phyloP scores from a whole-genome alignment of 2,329 filamentous ascomycete species.

The Neophaeococcomyces aloes region DNA sequence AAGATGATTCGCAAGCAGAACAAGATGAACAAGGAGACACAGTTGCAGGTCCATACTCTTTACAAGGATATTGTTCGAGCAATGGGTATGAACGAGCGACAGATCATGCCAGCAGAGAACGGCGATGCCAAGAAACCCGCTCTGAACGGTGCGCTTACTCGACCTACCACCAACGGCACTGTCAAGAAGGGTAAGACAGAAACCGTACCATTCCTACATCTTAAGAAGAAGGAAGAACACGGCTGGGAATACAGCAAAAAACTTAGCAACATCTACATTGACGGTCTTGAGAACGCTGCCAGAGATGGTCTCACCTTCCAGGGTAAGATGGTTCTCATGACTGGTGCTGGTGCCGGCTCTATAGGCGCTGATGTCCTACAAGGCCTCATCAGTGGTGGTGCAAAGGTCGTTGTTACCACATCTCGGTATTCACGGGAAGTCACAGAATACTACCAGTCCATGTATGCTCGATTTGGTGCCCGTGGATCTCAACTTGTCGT shows the following conservation, averaged over 20 bases:
- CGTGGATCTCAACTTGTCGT: constrained; percentile 94
- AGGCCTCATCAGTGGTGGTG: constrained; percentile 89
- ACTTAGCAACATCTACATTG: constrained; percentile 83
- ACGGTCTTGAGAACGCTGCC: constrained; percentile 82
- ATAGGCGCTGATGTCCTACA: constrained; percentile 96
- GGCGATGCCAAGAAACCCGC: constrained; percentile 49
- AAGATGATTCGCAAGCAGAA: constrained; percentile 98
- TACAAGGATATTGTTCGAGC: constrained; percentile 93
- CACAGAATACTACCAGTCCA: constrained; percentile 97
- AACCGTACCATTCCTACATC: constrained; percentile 92
- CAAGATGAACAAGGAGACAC: constrained; percentile 90
- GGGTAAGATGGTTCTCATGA: constrained; percentile 96
- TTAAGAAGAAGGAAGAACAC: constrained; percentile 86
- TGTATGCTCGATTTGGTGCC: constrained; percentile 91
- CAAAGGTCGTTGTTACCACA: constrained; percentile 92
- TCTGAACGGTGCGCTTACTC: constrained; percentile 35
- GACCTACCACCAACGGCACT: constrained; percentile 38
- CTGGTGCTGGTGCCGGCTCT: constrained; percentile 90
- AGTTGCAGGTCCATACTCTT: constrained; percentile 89
- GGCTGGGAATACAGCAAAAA: constrained; percentile 99
- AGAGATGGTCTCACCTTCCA: constrained; percentile 80
- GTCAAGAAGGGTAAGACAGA: constrained; percentile 80
- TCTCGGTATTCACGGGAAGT: constrained; percentile 94
- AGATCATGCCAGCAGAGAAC: constrained; percentile 84
- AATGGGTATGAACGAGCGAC: constrained; percentile 92